Base-by-base conservation (phyloP, 768 basidiomycete genomes). In the Naganishia onofrii region DNA sequence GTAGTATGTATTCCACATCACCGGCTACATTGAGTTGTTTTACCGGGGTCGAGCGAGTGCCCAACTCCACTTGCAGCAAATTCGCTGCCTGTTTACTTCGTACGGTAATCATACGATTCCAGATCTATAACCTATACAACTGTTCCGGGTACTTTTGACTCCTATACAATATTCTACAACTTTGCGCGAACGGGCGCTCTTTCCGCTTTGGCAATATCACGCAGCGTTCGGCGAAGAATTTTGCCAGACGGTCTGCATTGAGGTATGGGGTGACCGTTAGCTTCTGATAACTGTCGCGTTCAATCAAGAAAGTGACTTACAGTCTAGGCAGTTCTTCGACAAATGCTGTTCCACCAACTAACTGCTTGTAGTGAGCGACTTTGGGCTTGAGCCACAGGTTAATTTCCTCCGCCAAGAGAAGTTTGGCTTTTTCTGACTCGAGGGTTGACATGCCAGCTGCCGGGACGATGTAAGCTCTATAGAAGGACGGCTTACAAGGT, bases 161-260 rank as follows among this genome's bases (percentile, higher is more conserved):
- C 19, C 5, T 26, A 17, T n/a, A 26, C 10, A 15, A 44, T 7
- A 9, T 26, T 29, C 42, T 71, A 76, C 68, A 78, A 66, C 66
- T 74, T 76, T 5, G 74, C 74, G 31, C 69, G 31, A 53, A 71
- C 55, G 6, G 67, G 52, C 17, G 44, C 44, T 60, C 72, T 66
- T 23, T 69, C 68, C 56, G 58, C 63, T 38, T 70, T 70, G 1
- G 69, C 69, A 15, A 64, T 29, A 21, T 70, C 69, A 21, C 69
- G 28, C 12, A 94, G 83, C 72, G 92, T 86, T 28, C 90, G 85
- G 48, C 92, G 85, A 38, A 94, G 79, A 75, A 95, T 95, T 81
- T 95, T 94, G 3, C 93, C 93, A 66, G 91, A 86, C 34, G 91
- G 87, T 74, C 90, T 92, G 71, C 17, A 76, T 70, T 76, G 70